Percentiles rank a stretch among this genome's conserved stretches.
phyloP scores from a whole-genome alignment of 768 basidiomycete species.

The Collybiopsis luxurians region DNA sequence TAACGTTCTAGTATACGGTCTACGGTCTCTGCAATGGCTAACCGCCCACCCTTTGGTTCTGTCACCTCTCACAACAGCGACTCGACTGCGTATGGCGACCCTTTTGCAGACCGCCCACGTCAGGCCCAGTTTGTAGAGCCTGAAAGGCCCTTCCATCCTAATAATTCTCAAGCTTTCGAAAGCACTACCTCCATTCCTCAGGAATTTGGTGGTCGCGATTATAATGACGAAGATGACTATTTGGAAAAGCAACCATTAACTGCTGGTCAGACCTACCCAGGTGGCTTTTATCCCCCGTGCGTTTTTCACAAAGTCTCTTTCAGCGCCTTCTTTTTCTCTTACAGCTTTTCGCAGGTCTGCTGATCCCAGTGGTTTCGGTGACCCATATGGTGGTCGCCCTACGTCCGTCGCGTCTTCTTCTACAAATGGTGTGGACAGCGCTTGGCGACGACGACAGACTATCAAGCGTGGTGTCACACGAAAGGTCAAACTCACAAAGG shows the following conservation, averaged over 20 bases:
- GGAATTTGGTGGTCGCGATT: slow-evolving; percentile 44
- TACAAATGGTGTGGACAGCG: slow-evolving; percentile 56
- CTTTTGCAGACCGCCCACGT: slow-evolving; percentile 69
- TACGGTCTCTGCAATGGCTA: slow-evolving; percentile 33
- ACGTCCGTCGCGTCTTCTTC: slow-evolving; percentile 50
- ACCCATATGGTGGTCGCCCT: slow-evolving; percentile 58
- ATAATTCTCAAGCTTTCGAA: slow-evolving; percentile 44
- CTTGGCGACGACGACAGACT: slow-evolving; percentile 63
- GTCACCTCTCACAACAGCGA: slow-evolving; percentile 23
- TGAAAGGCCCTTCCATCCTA: slow-evolving; percentile 37
- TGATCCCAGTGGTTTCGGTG: slow-evolving; percentile 63
- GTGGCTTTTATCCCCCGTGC: slow-evolving; percentile 79
- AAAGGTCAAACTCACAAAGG: slow-evolving; percentile 71
- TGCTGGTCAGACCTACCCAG: slow-evolving; percentile 47
- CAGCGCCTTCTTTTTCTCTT: slow-evolving; percentile 9
- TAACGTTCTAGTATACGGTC: slow-evolving; percentile 4
- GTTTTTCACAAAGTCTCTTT: slow-evolving; percentile 21
- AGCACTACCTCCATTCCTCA: slow-evolving; percentile 56
- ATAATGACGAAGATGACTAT: slow-evolving; percentile 64
- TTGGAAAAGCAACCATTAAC: slow-evolving; percentile 78
- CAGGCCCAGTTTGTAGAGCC: slow-evolving; percentile 63
- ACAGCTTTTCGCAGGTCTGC: slow-evolving; percentile 30
- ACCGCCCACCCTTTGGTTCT: slow-evolving; percentile 35
- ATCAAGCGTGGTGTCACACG: slow-evolving; percentile 73
- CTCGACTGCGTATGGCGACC: slow-evolving; percentile 46